Conservation (phyloP, 2,329 filamentous ascomycete species). For the Nannizziopsis barbatae region DNA sequence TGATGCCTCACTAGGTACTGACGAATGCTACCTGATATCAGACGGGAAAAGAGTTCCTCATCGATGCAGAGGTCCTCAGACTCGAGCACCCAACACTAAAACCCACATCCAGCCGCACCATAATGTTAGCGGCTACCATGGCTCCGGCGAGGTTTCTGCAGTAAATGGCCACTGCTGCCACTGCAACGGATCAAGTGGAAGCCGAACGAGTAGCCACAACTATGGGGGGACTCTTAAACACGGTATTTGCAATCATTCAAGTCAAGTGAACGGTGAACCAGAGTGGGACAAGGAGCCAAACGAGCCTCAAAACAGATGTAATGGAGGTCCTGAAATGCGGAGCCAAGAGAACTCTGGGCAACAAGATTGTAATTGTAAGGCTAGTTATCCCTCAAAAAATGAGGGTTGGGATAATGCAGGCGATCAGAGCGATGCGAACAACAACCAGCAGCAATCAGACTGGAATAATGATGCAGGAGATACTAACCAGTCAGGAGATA, state of each 20-base stretch:
- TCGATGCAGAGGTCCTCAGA: conserved; percentile 2
- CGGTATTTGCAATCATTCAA: neutral
- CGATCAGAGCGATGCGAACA: neutral
- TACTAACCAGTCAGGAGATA: neutral
- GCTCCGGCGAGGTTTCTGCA: neutral
- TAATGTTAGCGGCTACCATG: neutral
- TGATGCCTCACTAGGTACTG: neutral
- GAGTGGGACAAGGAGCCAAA: neutral
- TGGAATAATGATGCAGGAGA: neutral
- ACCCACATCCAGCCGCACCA: neutral
- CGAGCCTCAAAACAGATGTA: neutral
- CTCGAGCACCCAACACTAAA: neutral
- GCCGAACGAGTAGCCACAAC: neutral
- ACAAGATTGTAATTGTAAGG: neutral
- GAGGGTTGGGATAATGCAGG: neutral
- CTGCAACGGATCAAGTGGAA: neutral
- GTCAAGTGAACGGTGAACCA: neutral
- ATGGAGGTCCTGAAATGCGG: neutral
- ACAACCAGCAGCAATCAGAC: neutral
- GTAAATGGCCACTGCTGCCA: neutral
- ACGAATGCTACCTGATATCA: conserved; percentile 16
- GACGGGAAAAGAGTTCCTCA: conserved; percentile 13
- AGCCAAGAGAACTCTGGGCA: neutral
- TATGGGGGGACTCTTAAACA: neutral
- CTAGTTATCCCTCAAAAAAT: neutral